Evolutionary conservation across 1,284 basidiomycete species (phyloP).

Genomic region (Irpex rosettiformis): DNA sequence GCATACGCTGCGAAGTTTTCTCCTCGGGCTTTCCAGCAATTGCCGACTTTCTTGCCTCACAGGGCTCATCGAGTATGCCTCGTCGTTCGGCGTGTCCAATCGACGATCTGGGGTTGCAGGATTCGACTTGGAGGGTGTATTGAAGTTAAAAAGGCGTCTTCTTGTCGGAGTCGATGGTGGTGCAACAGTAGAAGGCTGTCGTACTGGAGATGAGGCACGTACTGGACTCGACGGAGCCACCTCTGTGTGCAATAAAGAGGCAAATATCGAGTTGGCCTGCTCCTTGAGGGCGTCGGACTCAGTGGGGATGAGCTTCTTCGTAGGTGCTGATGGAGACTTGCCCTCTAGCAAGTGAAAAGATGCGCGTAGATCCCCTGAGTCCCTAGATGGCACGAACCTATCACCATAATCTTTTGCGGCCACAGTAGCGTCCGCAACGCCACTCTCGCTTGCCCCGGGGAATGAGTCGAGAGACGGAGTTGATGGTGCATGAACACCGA

Average conservation of each 20-base stretch:
- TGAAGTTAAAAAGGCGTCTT: slow-evolving; percentile 65
- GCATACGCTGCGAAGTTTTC: slow-evolving; percentile 79
- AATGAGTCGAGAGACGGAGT: slow-evolving; percentile 55
- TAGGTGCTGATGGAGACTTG: slow-evolving; percentile 59
- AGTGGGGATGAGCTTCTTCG: slow-evolving; percentile 70
- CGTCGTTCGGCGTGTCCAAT: slow-evolving; percentile 75
- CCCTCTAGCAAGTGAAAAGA: slow-evolving; percentile 76
- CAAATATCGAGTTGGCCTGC: slow-evolving; percentile 78
- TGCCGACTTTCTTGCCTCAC: slow-evolving; percentile 82
- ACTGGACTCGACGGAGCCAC: slow-evolving; percentile 66
- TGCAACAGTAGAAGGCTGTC: slow-evolving; percentile 38
- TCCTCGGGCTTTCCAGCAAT: slow-evolving; percentile 83
- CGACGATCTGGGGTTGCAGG: slow-evolving; percentile 57
- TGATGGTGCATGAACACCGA: slow-evolving; percentile 40
- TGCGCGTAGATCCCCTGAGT: slow-evolving; percentile 69
- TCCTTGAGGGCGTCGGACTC: slow-evolving; percentile 80
- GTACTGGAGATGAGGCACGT: slow-evolving; percentile 58
- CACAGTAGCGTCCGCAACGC: slow-evolving; percentile 50
- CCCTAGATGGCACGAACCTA: slow-evolving; percentile 71
- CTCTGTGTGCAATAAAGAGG: slow-evolving; percentile 68
- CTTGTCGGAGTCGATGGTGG: slow-evolving; percentile 63
- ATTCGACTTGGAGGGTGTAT: slow-evolving; percentile 57
- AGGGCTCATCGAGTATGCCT: slow-evolving; percentile 88
- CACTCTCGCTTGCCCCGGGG: slow-evolving; percentile 52
- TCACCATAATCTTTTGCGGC: slow-evolving; percentile 66